Percentiles rank a stretch among this genome's conserved stretches.
Evolutionary conservation across 2,329 filamentous ascomycete species (phyloP).

Genomic region (Plenodomus tracheiphilus): DNA sequence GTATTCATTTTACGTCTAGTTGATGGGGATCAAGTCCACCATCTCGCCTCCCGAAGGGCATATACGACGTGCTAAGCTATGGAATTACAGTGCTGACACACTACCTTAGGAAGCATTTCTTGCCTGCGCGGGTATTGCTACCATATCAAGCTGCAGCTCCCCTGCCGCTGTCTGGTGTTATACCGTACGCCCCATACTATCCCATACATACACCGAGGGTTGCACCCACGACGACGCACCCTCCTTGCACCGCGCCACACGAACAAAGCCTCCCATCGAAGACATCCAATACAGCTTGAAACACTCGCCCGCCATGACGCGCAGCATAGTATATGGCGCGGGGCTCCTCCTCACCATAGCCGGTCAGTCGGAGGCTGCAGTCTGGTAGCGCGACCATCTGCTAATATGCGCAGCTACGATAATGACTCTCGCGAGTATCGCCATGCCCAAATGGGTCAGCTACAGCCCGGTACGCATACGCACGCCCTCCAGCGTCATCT

Average conservation of each 20-base stretch:
- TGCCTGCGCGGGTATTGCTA: no score
- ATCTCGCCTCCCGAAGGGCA: no score
- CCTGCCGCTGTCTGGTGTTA: no score
- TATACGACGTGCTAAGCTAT: no score
- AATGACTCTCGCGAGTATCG: conserved; percentile 71
- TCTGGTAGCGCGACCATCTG: conserved; percentile 4
- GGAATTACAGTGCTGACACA: no score
- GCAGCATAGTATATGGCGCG: conserved; percentile 53
- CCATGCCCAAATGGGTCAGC: conserved; percentile 71
- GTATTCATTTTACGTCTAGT: no score
- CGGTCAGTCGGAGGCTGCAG: conserved; percentile 30
- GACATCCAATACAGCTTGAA: background rate
- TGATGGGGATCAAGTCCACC: no score
- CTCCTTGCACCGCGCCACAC: background rate
- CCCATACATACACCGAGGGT: no score
- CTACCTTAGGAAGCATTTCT: no score
- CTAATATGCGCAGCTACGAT: conserved; percentile 60
- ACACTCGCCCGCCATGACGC: conserved; percentile 46
- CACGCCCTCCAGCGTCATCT: background rate
- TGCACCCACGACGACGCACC: background rate
- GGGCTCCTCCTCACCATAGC: conserved; percentile 53
- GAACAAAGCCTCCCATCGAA: background rate
- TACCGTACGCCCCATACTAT: no score
- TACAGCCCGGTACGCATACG: conserved; percentile 53
- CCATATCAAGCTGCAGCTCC: no score